Evolutionary conservation across 176 grass and related monocot species (phyloP), one percentile per base, ranked within the genome.

Genomic region (Avena eriantha): DNA sequence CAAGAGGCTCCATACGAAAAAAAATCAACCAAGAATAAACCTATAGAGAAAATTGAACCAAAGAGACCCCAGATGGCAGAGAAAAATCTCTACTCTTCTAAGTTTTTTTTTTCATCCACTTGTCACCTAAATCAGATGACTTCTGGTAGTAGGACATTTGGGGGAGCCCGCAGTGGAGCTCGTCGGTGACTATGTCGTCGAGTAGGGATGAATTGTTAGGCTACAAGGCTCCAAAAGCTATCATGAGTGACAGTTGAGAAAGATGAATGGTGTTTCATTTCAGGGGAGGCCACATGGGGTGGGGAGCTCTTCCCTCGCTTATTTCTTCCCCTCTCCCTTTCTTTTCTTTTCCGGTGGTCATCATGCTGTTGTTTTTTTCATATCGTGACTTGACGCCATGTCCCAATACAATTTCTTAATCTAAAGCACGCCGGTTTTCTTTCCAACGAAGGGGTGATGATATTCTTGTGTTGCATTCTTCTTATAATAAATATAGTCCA

Each of bases 281-380:
- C 14, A 35, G 10, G 9, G 68, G 60, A 45, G 80, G 43, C 85
- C 86, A 88, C 90, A 72, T 82, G 82, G 80, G 66, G 81, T 39
- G 76, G 72, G 46, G 47, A 18, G 3, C 84, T 70, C 65, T 26
- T 7, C 31, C 18, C 4, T 13, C 11, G 5, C 10, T 46, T 2
- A 10, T 46, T 21, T 2, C 1, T 22, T 29, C 0, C 22, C 31
- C 47, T 67, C 11, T 76, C 5, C 18, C 50, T 80, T 71, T 33
- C 17, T 69, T 86, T 60, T 70, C 10, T 86, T 88, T 81, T 68
- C 43, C 18, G 13, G 23, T 11, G 53, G 61, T 65, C 69, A 88
- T 85, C 77, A 81, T 82, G 45, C 70, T 77, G 66, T 73, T 70
- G 39, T 82, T 33, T 14, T 67, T 45, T 71, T 13, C 29, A 63